Evolutionary conservation across 1,284 basidiomycete species (phyloP), one percentile per base, ranked within the genome.

Genomic region (Ceratobasidium sp.): DNA sequence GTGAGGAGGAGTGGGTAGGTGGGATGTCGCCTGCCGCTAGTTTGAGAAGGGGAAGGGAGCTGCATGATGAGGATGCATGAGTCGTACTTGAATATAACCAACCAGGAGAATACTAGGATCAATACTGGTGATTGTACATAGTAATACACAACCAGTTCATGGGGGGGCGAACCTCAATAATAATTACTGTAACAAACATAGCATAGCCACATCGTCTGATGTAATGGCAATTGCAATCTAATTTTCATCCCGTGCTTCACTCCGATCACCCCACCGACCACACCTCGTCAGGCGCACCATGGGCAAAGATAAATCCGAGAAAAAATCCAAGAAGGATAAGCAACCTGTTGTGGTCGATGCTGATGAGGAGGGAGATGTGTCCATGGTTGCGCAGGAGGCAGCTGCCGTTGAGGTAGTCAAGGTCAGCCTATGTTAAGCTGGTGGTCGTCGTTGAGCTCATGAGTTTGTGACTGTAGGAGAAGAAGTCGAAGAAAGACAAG

Each of bases 241-340:
- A 63, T 73, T 74, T 62, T 73, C 72, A 41, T 59, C 75, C 36
- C 22, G 54, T 19, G 50, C 60, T 48, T 41, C 31, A 63, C 41
- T 59, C 33, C 51, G 54, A 62, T 67, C 57, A 60, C 63, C 62
- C 33, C 48, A 50, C 19, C 33, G 15, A 29, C 36, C 22, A 48
- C 60, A 47, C 3, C 7, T 24, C 19, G 19, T 17, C 6, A 51
- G 15, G 27, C 45, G 7, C 60, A 76, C 62, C 41, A 90, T 92
- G 91, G 83, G 84, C 75, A 91, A 90, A 82, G 91, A 91, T 81
- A 92, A 90, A 82, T 85, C 87, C n/a, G 89, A 90, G 77, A 90
- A 90, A 83, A 85, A 85, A 79, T 80, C 82, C 74, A 85, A 85
- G 80, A 81, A 83, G 78, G 78, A 80, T 75, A 73, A 72, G 51